Evolutionary conservation across 495 filamentous ascomycete genomes (phyloP).

Genomic region (Penicillium manginii): DNA sequence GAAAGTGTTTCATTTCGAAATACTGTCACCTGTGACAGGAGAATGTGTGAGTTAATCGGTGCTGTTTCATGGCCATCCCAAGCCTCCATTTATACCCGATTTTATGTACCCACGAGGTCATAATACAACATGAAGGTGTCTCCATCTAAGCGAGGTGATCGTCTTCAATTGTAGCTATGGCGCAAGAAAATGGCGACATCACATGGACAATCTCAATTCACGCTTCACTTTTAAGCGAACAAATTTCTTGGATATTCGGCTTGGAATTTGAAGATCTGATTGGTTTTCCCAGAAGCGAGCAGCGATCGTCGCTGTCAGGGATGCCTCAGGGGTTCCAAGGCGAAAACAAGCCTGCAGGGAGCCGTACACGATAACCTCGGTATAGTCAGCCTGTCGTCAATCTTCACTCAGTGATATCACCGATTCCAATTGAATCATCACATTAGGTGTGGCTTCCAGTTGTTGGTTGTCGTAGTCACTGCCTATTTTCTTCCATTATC

Average conservation of each 20-base stretch:
- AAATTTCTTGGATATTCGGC: background rate
- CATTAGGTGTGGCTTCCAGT: too few species aligned
- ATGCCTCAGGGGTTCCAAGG: background rate
- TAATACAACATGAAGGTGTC: background rate
- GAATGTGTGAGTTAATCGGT: too few species aligned
- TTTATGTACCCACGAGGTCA: background rate
- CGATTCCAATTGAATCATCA: too few species aligned
- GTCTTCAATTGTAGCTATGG: background rate
- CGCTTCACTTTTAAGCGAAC: background rate
- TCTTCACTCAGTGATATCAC: too few species aligned
- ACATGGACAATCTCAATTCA: background rate
- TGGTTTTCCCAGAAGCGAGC: background rate
- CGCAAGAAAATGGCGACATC: background rate
- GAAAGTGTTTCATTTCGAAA: background rate
- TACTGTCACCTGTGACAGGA: too few species aligned
- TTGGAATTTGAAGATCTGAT: background rate
- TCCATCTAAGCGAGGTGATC: background rate
- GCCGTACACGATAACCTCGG: too few species aligned
- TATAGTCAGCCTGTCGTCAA: too few species aligned
- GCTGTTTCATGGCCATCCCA: too few species aligned
- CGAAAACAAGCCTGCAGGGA: background rate
- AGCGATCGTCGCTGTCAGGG: background rate
- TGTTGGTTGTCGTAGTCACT: too few species aligned
- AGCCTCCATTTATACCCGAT: too few species aligned
- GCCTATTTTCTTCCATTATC: too few species aligned